Evolutionary conservation across 23 red algal species (phyloP), one percentile per base, ranked within the genome.

Genomic region (Gracilaria vermiculophylla): DNA sequence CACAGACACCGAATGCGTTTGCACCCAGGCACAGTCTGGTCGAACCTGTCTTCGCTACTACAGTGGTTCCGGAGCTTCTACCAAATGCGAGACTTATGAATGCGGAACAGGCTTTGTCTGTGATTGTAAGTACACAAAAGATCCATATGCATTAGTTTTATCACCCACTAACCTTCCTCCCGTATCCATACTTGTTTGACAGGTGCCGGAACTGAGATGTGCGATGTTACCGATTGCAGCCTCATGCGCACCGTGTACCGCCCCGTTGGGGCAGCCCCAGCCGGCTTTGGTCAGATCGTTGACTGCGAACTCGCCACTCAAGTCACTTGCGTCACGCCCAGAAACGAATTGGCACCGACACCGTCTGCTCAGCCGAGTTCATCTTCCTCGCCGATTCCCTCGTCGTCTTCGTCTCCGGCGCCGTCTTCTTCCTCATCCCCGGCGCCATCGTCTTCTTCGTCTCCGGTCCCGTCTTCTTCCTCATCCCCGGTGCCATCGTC

Each of bases 151-250:
- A 27, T 66, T 57, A 60, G 44, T 24, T 45, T 65, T 10, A 47
- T 65, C 29, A 65, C 53, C n/a, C 58, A 35, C 42, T 65, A 55
- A 62, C 40, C 15, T n/a, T n/a, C n/a, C n/a, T n/a, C n/a, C n/a
- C n/a, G n/a, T n/a, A n/a, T n/a, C n/a, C n/a, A n/a, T n/a, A n/a
- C n/a, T n/a, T n/a, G n/a, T n/a, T 61, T 61, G 19, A 8, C 78
- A 82, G 78, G 78, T 69, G 44, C 35, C 58, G 79, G 55, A 67
- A 69, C 34, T 45, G 37, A 62, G 32, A 69, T 66, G 34, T 83
- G 79, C 35, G 79, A 83, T 49, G 36, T 83, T 48, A 41, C 61
- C n/a, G 79, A 83, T 53, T 83, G 53, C 79, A 83, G 49, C 61
- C 57, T 69, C 40, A 67, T 53, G 44, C 56, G 79, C 27, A 42